Base-by-base conservation (phyloP, 192 early-diverging fungal genomes). In the Umbelopsis sp. region DNA sequence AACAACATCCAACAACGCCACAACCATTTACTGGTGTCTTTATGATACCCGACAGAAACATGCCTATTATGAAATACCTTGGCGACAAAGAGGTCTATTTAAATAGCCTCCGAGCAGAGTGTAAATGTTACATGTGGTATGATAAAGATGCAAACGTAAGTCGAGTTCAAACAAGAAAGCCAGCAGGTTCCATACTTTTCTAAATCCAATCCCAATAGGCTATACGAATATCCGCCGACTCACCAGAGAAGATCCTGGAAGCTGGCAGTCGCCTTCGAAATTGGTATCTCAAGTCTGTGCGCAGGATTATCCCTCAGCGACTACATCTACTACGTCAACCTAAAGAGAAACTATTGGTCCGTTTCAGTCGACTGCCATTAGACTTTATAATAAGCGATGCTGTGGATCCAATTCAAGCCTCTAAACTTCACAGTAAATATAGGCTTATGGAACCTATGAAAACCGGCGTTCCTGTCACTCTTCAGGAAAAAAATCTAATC, bases 51-150 rank as follows among this genome's bases (percentile, higher is more conserved):
- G 71, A 79, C 47, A 17, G 52, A 0, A 45, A 41, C 2, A 69
- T 83, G 8, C 68, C 73, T 8, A 69, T 75, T 22, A 10, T 45
- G 4, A 66, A 71, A 17, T 50, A 74, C 14, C 22, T 76, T 8
- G 82, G 79, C 24, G 74, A 79, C 4, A 79, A 76, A 17, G 77
- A 81, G 11, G 34, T 68, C 3, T 65, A 68, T 31, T 31, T 83
- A 11, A 73, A 83, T 25, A 66, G 51, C 3, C 43, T 83, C 44
- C 69, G 82, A 31, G 73, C 74, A 5, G 71, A 81, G 41, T 79
- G 76, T 12, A 81, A 81, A 56, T 76, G 77, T 17, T 73, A 69
- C 24, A 73, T 83, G 31, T 78, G 74, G 75, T 78, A 72, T 69
- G 74, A 81, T 11, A 65, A 54, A 12, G 7, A 32, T 10, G 11